phyloP scores from a whole-genome alignment of 1,139 yeast species.

The Lodderomyces beijingensis region DNA sequence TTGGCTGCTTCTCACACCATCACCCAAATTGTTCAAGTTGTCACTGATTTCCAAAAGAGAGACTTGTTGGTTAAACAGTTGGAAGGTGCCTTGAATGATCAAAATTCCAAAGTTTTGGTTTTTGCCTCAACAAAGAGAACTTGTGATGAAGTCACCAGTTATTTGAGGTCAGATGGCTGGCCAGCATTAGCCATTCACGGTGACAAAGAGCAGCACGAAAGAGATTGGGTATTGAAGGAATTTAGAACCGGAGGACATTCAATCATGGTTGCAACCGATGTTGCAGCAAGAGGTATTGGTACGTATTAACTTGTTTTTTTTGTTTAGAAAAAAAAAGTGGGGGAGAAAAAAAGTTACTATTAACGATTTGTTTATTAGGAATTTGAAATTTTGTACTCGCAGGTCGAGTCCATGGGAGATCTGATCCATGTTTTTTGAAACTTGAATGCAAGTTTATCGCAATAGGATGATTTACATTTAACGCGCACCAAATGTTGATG shows the following conservation, averaged over 20 bases:
- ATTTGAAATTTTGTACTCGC: too few species aligned
- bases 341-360: slow-evolving; percentile 14
- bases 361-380: too few species aligned
- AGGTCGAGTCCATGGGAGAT: too few species aligned
- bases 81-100: slow-evolving; percentile 77
- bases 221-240: slow-evolving; percentile 97
- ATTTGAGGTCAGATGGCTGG: slow-evolving; percentile 96
- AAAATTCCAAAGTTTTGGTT: slow-evolving; percentile 72
- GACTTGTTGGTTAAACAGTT: slow-evolving; percentile 84
- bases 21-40: slow-evolving; percentile 88
- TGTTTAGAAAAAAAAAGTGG: too few species aligned
- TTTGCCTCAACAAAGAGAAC: slow-evolving; percentile 96
- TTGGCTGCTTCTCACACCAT: slow-evolving; percentile 95
- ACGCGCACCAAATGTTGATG: too few species aligned
- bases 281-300: slow-evolving; percentile 99
- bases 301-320: slow-evolving; percentile 44
- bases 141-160: slow-evolving; percentile 92
- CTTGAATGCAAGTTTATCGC: too few species aligned
- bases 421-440: too few species aligned
- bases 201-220: slow-evolving; percentile 95
- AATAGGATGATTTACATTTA: too few species aligned
- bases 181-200: slow-evolving; percentile 99
- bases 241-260: slow-evolving; percentile 91
- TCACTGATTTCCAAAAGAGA: slow-evolving; percentile 87
- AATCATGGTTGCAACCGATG: slow-evolving; percentile 98